phyloP scores from a whole-genome alignment of 257 asterid species.

The Jaltomata sinuosa region DNA sequence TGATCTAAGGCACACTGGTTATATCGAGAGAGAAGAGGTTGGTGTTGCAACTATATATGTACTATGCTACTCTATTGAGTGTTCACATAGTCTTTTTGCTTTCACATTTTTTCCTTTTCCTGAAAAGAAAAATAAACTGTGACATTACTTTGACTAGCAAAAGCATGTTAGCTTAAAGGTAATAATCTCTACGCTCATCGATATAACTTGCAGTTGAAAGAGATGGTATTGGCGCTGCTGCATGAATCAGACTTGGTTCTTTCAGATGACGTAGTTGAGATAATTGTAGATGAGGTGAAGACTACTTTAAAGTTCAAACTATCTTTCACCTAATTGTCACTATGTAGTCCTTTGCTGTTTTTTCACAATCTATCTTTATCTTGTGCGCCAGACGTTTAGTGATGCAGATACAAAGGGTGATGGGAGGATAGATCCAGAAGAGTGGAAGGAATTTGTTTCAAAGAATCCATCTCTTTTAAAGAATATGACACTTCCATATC shows the following conservation, averaged over 20 bases:
- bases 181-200: neutral
- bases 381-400: constrained; percentile 40
- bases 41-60: neutral
- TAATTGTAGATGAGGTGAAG: constrained; percentile 66
- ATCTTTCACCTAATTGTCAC: neutral
- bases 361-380: neutral
- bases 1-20: constrained; percentile 73
- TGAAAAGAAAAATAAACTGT: neutral
- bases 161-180: neutral
- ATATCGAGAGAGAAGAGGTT: constrained; percentile 78
- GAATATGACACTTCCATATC: constrained; percentile 89
- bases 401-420: constrained; percentile 76
- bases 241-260: constrained; percentile 81
- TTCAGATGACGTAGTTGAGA: constrained; percentile 62
- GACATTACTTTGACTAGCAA: neutral
- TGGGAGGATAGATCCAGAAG: constrained; percentile 81
- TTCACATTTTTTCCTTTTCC: neutral
- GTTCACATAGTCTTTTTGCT: neutral
- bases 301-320: neutral
- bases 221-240: constrained; percentile 86
- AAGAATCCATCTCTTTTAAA: constrained; percentile 73
- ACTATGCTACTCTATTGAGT: neutral
- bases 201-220: constrained; percentile 48
- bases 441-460: constrained; percentile 73
- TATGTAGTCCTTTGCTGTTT: neutral